Conservation (phyloP, 306 rosid species). For the Sesbania bispinosa region DNA sequence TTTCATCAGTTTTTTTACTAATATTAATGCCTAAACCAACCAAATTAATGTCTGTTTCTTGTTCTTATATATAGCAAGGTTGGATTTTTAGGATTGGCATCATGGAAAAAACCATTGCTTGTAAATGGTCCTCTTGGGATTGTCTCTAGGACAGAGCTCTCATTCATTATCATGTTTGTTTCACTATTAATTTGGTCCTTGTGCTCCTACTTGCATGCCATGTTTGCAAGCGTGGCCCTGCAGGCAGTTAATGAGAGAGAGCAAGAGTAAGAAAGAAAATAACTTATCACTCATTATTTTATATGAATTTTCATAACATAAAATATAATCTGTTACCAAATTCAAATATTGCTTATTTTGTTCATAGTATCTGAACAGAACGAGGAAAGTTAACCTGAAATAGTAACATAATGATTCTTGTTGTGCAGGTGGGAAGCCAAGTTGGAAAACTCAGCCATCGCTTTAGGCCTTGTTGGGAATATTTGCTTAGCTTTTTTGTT, state of each 20-base stretch:
- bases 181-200: slow-evolving; percentile 52
- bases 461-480: too few relatives aligned
- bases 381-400: too few relatives aligned
- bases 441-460: slow-evolving; percentile 41
- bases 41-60: slow-evolving; percentile 14
- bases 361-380: too few relatives aligned
- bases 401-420: not conserved
- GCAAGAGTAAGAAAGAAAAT: slow-evolving; percentile 43
- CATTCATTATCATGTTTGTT: slow-evolving; percentile 40
- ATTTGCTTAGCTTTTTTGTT: too few relatives aligned
- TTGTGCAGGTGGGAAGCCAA: slow-evolving; percentile 59
- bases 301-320: not conserved
- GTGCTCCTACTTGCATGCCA: slow-evolving; percentile 36
- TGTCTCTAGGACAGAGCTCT: slow-evolving; percentile 41
- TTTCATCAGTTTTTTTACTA: not conserved
- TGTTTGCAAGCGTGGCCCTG: slow-evolving; percentile 31
- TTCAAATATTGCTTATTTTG: too few relatives aligned
- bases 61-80: slow-evolving; percentile 23
- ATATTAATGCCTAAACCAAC: not conserved
- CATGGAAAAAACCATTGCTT: slow-evolving; percentile 46
- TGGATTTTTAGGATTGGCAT: slow-evolving; percentile 17
- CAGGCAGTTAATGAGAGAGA: slow-evolving; percentile 27
- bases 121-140: slow-evolving; percentile 55
- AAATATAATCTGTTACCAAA: too few relatives aligned
- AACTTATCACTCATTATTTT: not conserved